Percentiles rank a stretch among this genome's conserved stretches.
Evolutionary conservation across 2,329 filamentous ascomycete species (phyloP).

Genomic region (Podosphaera xanthii): DNA sequence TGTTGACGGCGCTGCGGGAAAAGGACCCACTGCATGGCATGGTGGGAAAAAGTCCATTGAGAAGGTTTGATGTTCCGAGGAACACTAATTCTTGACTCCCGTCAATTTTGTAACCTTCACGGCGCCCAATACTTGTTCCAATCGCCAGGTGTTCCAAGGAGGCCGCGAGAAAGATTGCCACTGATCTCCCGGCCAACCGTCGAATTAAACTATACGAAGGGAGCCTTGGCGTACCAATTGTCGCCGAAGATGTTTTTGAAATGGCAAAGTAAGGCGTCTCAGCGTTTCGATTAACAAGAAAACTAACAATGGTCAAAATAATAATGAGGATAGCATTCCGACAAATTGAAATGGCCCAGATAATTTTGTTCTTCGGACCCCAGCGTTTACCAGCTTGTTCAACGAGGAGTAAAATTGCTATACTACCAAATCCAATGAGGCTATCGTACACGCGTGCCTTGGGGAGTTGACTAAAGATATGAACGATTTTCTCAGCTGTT

Average conservation of each 20-base stretch:
- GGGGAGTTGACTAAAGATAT: slow-evolving; percentile 32
- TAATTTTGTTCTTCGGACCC: slow-evolving; percentile 31
- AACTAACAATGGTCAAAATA: slow-evolving; percentile 40
- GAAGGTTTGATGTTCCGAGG: slow-evolving; percentile 35
- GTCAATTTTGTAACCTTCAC: slow-evolving; percentile 38
- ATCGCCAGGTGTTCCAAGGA: slow-evolving; percentile 39
- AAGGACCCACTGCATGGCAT: slow-evolving; percentile 43
- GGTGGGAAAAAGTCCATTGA: slow-evolving; percentile 40
- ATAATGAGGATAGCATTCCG: slow-evolving; percentile 36
- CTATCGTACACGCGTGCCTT: slow-evolving; percentile 26
- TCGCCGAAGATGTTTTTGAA: slow-evolving; percentile 31
- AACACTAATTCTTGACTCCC: slow-evolving; percentile 43
- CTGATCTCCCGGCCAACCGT: slow-evolving; percentile 28
- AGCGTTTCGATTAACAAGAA: slow-evolving; percentile 29
- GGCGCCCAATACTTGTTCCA: slow-evolving; percentile 35
- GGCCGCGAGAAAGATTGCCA: slow-evolving; percentile 28
- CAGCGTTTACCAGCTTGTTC: slow-evolving; percentile 27
- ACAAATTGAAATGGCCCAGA: slow-evolving; percentile 36
- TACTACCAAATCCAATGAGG: slow-evolving; percentile 33
- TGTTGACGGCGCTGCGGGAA: slow-evolving; percentile 45
- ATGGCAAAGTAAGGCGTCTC: slow-evolving; percentile 24
- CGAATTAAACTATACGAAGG: slow-evolving; percentile 25
- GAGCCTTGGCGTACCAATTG: slow-evolving; percentile 28
- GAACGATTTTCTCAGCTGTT: slow-evolving; percentile 32
- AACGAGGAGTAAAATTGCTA: slow-evolving; percentile 31